Conservation (phyloP, 495 filamentous ascomycete genomes). For the Delitschia confertaspora region DNA sequence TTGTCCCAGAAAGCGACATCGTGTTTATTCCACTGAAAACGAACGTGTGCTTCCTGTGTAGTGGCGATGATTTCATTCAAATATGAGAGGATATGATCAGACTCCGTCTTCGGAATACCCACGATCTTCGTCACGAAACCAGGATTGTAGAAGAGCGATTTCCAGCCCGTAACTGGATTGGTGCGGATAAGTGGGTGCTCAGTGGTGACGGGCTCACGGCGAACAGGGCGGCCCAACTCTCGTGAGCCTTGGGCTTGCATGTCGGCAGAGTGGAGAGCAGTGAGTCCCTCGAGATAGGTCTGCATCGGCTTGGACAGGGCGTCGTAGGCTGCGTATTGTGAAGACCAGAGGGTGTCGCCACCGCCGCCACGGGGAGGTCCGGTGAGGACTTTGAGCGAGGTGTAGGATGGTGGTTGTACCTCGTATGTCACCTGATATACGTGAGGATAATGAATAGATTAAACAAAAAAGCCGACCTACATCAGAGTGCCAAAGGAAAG, state of each 20-base stretch:
- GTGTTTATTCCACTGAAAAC: slow-evolving; percentile 61
- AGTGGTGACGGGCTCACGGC: slow-evolving; percentile 56
- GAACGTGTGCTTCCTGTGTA: slow-evolving; percentile 58
- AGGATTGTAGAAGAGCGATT: slow-evolving; percentile 70
- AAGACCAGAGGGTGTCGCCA: slow-evolving; percentile 69
- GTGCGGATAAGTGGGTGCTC: slow-evolving; percentile 65
- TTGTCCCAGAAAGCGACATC: slow-evolving; percentile 76
- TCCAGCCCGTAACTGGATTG: slow-evolving; percentile 70
- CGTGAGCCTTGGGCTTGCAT: slow-evolving; percentile 60
- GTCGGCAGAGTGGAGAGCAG: slow-evolving; percentile 61
- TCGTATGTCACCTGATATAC: slow-evolving; percentile 47
- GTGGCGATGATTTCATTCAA: slow-evolving; percentile 57
- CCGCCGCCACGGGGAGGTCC: slow-evolving; percentile 61
- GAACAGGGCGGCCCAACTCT: slow-evolving; percentile 52
- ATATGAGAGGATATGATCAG: slow-evolving; percentile 55
- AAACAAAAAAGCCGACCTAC: too few relatives aligned
- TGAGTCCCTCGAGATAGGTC: slow-evolving; percentile 59
- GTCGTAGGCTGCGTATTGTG: slow-evolving; percentile 66
- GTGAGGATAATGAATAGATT: slow-evolving; percentile 4
- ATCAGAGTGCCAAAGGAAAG: slow-evolving; percentile 56
- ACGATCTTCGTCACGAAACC: slow-evolving; percentile 72
- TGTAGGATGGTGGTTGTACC: slow-evolving; percentile 69
- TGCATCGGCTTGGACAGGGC: slow-evolving; percentile 59
- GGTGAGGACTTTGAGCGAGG: slow-evolving; percentile 58
- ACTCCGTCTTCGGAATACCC: slow-evolving; percentile 62